These are phyloP conservation scores for Leccinum cinnamomeum DNA, from an alignment of 1,284 basidiomycete genomes.

Conservation along the genomic window DNA sequence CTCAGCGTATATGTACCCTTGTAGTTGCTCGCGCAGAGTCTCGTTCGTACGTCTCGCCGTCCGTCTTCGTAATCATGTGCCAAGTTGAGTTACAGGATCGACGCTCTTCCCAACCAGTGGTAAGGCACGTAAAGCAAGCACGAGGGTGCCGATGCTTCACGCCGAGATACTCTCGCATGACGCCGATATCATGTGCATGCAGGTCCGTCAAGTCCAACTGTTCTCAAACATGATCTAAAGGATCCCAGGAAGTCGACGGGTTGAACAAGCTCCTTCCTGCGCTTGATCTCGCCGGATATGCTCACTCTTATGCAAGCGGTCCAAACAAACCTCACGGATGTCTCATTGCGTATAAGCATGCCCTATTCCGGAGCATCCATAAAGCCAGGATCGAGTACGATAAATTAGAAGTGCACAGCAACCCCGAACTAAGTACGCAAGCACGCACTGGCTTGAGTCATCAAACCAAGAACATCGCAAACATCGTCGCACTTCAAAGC, in stretches of 20 bases:
- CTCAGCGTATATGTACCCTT: conserved; percentile 15
- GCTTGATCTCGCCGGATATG: conserved; percentile 60
- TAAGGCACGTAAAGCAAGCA: conserved; percentile 72
- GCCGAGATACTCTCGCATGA: conserved; percentile 66
- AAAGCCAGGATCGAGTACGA: conserved; percentile 64
- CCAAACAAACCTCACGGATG: conserved; percentile 80
- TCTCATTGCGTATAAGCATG: conserved; percentile 68
- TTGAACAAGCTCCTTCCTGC: conserved; percentile 63
- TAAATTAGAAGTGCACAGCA: conserved; percentile 49
- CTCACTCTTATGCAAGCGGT: conserved; percentile 62
- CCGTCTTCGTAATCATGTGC: conserved; percentile 1
- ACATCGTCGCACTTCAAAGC: conserved; percentile 65
- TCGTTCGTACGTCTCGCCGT: conserved; percentile 61
- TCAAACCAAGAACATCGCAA: conserved; percentile 81
- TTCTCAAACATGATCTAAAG: conserved; percentile 4
- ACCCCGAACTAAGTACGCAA: conserved; percentile 34
- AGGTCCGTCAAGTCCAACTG: conserved; percentile 46
- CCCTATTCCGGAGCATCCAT: conserved; percentile 48
- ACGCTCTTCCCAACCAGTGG: conserved; percentile 79
- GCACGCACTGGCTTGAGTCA: conserved; percentile 61
- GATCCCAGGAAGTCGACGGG: conserved; percentile 72
- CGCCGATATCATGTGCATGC: conserved; percentile 81
- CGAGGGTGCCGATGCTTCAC: conserved; percentile 75
- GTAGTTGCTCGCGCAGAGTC: conserved; percentile 73
- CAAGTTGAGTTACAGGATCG: conserved; percentile 53